Evolutionary conservation across 2,329 filamentous ascomycete species (phyloP).

Genomic region (Mycocentrospora acerina): DNA sequence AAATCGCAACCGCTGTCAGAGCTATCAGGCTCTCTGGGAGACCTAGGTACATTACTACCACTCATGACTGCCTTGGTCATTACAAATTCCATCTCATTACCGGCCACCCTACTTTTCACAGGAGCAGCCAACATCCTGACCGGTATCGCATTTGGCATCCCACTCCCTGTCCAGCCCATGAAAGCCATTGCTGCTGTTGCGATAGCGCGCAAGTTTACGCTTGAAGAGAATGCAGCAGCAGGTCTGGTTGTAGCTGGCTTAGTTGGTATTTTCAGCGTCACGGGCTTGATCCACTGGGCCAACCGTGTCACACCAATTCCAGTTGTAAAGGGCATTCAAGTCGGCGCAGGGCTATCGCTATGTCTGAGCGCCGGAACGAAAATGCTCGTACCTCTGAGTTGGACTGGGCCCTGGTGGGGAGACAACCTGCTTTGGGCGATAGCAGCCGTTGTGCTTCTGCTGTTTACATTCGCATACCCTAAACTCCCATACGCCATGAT

Average conservation of each 20-base stretch:
- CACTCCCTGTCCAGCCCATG: constrained; percentile 87
- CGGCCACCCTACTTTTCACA: constrained; percentile 83
- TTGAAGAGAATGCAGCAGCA: constrained; percentile 75
- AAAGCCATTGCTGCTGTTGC: constrained; percentile 89
- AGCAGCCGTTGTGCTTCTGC: constrained; percentile 69
- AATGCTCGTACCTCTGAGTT: constrained; percentile 68
- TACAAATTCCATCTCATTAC: constrained; percentile 75
- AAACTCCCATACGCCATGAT: constrained; percentile 76
- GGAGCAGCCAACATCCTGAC: constrained; percentile 85
- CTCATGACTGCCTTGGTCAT: constrained; percentile 83
- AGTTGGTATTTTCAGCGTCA: constrained; percentile 75
- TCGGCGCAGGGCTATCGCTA: constrained; percentile 84
- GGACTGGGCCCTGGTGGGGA: constrained; percentile 64
- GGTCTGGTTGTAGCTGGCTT: constrained; percentile 75
- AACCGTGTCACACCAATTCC: constrained; percentile 77
- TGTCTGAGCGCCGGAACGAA: constrained; percentile 71
- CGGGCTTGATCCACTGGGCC: constrained; percentile 74
- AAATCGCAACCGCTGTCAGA: constrained; percentile 64
- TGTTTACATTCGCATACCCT: constrained; percentile 65
- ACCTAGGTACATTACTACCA: constrained; percentile 85
- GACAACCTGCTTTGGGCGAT: constrained; percentile 81
- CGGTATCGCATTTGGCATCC: constrained; percentile 80
- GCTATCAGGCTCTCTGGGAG: constrained; percentile 84
- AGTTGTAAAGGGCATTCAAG: constrained; percentile 91
- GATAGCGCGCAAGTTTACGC: constrained; percentile 67